Evolutionary conservation across 129 eudicot species (phyloP).

Genomic region (Flaveria trinervia): DNA sequence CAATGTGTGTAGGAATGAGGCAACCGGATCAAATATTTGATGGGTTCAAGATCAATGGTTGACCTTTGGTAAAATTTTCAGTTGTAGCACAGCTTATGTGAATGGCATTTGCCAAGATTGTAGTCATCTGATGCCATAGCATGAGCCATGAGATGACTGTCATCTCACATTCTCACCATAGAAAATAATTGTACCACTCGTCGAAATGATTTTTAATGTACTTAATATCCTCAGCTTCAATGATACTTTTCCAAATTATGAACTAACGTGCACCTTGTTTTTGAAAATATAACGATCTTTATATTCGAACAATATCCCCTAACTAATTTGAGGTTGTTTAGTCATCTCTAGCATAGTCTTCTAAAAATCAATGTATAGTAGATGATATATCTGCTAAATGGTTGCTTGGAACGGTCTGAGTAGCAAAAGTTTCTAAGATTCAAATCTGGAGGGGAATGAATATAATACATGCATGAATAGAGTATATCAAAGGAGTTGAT

Average conservation of each 20-base stretch:
- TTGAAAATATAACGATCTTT: background rate
- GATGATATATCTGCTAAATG: background rate
- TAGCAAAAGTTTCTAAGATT: no score
- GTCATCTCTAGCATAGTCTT: background rate
- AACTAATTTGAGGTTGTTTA: background rate
- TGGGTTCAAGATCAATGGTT: background rate
- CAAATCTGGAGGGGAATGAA: no score
- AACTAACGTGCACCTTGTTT: background rate
- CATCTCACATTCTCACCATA: background rate
- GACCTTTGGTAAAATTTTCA: background rate
- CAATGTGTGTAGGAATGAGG: background rate
- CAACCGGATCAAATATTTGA: background rate
- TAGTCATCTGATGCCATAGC: background rate
- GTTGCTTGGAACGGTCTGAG: no score
- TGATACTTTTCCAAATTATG: background rate
- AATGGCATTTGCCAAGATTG: background rate
- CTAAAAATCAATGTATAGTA: no score
- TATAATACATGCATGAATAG: no score
- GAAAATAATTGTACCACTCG: background rate
- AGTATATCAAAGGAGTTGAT: no score
- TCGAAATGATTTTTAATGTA: background rate
- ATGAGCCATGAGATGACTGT: background rate
- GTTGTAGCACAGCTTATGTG: background rate
- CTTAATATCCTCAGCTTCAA: background rate
- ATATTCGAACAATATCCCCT: background rate